Percentiles rank a stretch among this genome's conserved stretches.
phyloP scores from a whole-genome alignment of 2,329 filamentous ascomycete species.

The Rachicladosporium sp. region DNA sequence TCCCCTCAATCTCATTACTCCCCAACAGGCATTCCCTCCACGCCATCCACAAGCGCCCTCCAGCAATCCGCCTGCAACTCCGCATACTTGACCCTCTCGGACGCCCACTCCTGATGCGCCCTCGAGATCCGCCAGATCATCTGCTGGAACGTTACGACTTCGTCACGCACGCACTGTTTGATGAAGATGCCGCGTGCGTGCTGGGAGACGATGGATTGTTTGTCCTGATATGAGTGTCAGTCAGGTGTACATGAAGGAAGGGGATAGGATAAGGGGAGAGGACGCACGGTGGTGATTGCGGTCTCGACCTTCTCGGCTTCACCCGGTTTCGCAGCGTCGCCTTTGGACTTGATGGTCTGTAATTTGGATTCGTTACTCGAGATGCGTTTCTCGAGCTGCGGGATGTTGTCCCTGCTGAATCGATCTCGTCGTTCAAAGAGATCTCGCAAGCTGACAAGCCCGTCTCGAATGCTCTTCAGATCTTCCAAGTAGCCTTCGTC shows the following conservation, averaged over 20 bases:
- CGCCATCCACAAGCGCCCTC: slow-evolving; percentile 71
- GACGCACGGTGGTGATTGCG: slow-evolving; percentile 69
- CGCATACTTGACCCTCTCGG: slow-evolving; percentile 93
- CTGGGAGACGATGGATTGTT: slow-evolving; percentile 88
- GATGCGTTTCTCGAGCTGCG: slow-evolving; percentile 76
- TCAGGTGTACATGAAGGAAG: no score
- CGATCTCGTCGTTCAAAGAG: slow-evolving; percentile 85
- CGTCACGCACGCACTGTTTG: slow-evolving; percentile 84
- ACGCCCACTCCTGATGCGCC: slow-evolving; percentile 93
- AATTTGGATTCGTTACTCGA: slow-evolving; percentile 75
- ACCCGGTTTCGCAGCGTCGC: slow-evolving; percentile 65
- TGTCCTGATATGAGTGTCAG: slow-evolving; percentile 50
- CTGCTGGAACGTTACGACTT: slow-evolving; percentile 75
- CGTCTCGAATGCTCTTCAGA: slow-evolving; percentile 80
- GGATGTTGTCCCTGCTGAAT: slow-evolving; percentile 83
- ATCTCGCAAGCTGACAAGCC: slow-evolving; percentile 77
- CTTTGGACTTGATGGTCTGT: slow-evolving; percentile 58
- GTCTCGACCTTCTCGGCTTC: slow-evolving; percentile 89
- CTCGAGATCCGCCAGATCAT: slow-evolving; percentile 81
- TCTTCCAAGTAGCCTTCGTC: slow-evolving; percentile 86
- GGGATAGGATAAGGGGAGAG: not conserved
- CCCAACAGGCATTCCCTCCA: slow-evolving; percentile 85
- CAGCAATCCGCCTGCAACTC: slow-evolving; percentile 94
- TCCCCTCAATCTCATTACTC: slow-evolving; percentile 38
- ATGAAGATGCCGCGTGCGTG: slow-evolving; percentile 90